Percentiles rank a stretch among this genome's conserved stretches.
These are phyloP conservation scores for Sporothrix curviconia DNA, from an alignment of 2,329 filamentous ascomycete genomes.

Conservation along the genomic window DNA sequence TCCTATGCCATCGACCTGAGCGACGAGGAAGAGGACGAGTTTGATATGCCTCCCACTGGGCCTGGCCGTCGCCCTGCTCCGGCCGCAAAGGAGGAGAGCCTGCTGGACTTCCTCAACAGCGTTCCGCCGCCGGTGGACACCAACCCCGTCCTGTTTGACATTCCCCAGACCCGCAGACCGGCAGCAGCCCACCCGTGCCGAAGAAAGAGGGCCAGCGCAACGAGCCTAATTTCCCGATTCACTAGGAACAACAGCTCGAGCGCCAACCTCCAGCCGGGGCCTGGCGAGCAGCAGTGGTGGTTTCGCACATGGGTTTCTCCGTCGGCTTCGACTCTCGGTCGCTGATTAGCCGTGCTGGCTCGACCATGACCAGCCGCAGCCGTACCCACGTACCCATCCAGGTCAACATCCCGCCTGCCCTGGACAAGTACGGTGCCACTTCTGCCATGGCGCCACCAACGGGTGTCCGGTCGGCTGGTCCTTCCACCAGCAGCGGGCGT, in stretches of 20 bases:
- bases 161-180: conserved; percentile 28
- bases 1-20: conserved; percentile 84
- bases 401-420: conserved; percentile 40
- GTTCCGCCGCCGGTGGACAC: conserved; percentile 57
- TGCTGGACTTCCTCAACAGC: conserved; percentile 68
- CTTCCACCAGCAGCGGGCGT: conserved; percentile 24
- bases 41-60: conserved; percentile 24
- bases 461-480: conserved; percentile 6
- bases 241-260: conserved; percentile 24
- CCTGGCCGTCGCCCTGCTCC: conserved; percentile 34
- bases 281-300: conserved; percentile 2
- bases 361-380: conserved; percentile 14
- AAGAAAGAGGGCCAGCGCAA: conserved; percentile 61
- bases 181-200: conserved; percentile 30
- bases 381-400: conserved; percentile 48
- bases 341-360: conserved; percentile 34
- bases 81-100: conserved; percentile 54
- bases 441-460: not conserved
- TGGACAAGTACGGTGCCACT: conserved; percentile 32
- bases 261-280: conserved; percentile 23
- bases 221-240: conserved; percentile 57
- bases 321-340: conserved; percentile 30
- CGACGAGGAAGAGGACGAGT: conserved; percentile 54
- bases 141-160: conserved; percentile 29
- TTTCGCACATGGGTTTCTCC: not conserved